Conservation (phyloP, 306 rosid genomes). For the Vigna nakashimae region DNA sequence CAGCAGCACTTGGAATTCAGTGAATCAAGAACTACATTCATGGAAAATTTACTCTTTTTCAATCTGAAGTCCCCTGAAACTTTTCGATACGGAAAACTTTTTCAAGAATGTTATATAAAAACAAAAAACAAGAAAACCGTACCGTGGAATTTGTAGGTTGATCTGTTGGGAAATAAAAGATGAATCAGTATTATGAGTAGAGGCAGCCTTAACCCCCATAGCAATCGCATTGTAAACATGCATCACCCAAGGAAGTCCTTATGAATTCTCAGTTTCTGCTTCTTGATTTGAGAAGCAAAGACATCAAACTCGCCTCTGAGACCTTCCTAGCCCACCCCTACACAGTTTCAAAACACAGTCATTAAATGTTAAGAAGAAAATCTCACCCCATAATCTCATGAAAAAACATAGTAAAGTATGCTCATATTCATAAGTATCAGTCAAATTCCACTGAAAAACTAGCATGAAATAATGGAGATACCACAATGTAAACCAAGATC, state of each 20-base stretch:
- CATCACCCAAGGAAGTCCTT: constrained; percentile 54
- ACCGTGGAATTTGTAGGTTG: constrained; percentile 55
- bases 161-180: constrained; percentile 52
- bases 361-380: constrained; percentile 14
- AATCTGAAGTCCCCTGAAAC: not conserved
- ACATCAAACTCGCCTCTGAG: constrained; percentile 19
- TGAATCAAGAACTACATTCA: constrained; percentile 3
- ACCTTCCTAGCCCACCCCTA: constrained; percentile 12
- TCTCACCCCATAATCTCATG: constrained; percentile 20
- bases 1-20: not conserved
- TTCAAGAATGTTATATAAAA: not conserved
- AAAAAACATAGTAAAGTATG: constrained; percentile 21
- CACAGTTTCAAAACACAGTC: constrained; percentile 6
- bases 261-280: constrained; percentile 27
- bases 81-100: constrained; percentile 1
- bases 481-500: constrained; percentile 14
- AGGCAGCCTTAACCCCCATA: constrained; percentile 59
- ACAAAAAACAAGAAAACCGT: constrained; percentile 32
- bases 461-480: constrained; percentile 12
- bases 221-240: constrained; percentile 65
- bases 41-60: not conserved
- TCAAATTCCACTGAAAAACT: constrained; percentile 22
- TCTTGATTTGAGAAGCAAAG: not conserved
- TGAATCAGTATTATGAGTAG: constrained; percentile 63
- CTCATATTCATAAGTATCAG: constrained; percentile 12